phyloP scores from a whole-genome alignment of 139 green algal species.

The Closterium sp. region DNA sequence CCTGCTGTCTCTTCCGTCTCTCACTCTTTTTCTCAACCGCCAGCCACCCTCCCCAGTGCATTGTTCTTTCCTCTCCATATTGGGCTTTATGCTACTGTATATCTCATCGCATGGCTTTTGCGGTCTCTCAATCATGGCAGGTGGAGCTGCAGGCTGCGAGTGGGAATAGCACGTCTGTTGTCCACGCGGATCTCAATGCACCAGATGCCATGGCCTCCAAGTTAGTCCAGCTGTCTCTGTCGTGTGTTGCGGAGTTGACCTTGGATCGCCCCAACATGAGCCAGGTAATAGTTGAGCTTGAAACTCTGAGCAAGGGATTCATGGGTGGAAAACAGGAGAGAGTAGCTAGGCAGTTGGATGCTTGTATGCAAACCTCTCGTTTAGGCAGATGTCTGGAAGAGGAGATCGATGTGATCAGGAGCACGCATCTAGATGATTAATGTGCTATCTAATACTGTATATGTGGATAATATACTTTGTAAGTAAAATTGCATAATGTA shows the following conservation, averaged over 20 bases:
- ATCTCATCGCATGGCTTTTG: not conserved
- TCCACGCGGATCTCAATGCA: not conserved
- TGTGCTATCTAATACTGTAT: too few species aligned
- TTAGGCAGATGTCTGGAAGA: too few species aligned
- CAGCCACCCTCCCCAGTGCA: too few species aligned
- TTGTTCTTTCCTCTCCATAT: too few species aligned
- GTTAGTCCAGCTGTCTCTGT: not conserved
- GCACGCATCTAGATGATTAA: not conserved
- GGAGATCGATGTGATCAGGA: not conserved
- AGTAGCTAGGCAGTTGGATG: not conserved
- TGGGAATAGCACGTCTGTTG: not conserved
- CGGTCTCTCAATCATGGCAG: not conserved
- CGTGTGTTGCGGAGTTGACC: not conserved
- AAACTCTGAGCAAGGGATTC: not conserved
- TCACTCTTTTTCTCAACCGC: too few species aligned
- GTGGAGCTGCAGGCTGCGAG: not conserved
- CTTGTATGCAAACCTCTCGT: not conserved
- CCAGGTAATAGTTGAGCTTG: not conserved
- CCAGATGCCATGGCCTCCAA: not conserved
- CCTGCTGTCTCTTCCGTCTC: too few species aligned
- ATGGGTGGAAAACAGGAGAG: not conserved
- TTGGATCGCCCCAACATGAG: not conserved
- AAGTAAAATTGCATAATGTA: too few species aligned
- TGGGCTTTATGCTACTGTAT: not conserved
- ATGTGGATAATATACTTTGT: too few species aligned